Conservation (phyloP, 148 eudicot genomes). For the Rhododendron williamsianum region DNA sequence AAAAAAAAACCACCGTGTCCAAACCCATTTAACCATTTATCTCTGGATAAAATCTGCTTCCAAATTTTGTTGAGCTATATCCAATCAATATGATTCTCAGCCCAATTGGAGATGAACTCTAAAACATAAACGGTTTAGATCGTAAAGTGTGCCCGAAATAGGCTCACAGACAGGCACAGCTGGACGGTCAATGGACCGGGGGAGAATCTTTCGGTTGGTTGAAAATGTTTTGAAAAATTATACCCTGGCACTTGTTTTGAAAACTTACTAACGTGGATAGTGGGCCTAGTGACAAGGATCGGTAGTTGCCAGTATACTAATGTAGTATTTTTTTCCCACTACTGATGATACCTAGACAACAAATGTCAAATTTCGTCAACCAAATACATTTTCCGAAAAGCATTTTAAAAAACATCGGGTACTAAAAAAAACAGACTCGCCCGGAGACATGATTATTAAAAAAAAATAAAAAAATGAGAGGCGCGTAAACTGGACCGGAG, state of each 20-base stretch:
- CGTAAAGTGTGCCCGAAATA: neutral
- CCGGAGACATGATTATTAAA: no score
- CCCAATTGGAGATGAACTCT: neutral
- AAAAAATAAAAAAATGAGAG: no score
- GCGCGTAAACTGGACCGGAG: no score
- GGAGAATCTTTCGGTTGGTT: neutral
- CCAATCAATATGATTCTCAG: neutral
- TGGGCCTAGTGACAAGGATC: neutral
- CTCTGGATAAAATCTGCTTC: neutral
- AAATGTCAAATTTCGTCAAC: neutral
- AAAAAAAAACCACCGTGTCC: neutral
- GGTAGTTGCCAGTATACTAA: neutral
- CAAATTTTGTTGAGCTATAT: neutral
- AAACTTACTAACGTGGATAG: neutral
- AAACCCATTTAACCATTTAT: neutral
- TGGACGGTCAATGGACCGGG: neutral
- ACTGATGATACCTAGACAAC: neutral
- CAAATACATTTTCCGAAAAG: neutral
- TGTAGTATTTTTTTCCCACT: neutral
- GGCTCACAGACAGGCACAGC: neutral
- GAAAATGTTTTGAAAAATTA: neutral
- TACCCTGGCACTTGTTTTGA: neutral
- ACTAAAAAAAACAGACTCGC: no score
- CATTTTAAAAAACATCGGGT: no score
- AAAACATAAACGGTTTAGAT: neutral